phyloP scores from a whole-genome alignment of 768 basidiomycete genomes.

The Tulasnella sp. region DNA sequence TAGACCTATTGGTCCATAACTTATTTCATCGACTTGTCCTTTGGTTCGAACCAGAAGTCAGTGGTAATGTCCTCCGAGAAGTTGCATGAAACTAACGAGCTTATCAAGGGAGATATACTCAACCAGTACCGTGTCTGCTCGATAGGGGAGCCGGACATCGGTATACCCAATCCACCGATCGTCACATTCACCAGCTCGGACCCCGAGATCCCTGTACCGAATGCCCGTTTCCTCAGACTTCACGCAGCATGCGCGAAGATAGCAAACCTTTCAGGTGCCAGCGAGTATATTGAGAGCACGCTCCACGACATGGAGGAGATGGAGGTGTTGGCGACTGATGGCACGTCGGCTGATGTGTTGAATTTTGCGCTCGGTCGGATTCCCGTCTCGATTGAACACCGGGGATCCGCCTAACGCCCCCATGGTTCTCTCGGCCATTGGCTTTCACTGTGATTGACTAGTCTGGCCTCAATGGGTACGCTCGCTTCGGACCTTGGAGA shows the following conservation, averaged over 20 bases:
- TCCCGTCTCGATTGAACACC: no score
- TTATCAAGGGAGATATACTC: no score
- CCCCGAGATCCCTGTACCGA: conserved; percentile 27
- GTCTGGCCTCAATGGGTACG: no score
- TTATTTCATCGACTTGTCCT: conserved; percentile 6
- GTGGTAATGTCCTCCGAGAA: no score
- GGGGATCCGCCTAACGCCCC: no score
- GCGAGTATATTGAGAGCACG: conserved; percentile 27
- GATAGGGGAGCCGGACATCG: no score
- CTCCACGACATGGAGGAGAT: conserved; percentile 23
- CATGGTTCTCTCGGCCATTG: no score
- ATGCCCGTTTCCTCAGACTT: conserved; percentile 27
- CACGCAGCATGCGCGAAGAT: conserved; percentile 36
- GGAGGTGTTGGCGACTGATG: conserved; percentile 21
- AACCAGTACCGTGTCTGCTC: no score
- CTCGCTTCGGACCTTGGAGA: no score
- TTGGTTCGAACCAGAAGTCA: conserved; percentile 13
- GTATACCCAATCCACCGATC: background rate
- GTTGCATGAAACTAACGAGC: no score
- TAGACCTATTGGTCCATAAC: background rate
- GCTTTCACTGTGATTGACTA: no score
- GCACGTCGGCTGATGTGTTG: conserved; percentile 21
- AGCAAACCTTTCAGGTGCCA: conserved; percentile 34
- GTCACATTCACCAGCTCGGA: conserved; percentile 28
- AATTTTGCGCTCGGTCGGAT: conserved; percentile 13